phyloP scores from a whole-genome alignment of 1,284 basidiomycete genomes.

The Farysia itapuensis region DNA sequence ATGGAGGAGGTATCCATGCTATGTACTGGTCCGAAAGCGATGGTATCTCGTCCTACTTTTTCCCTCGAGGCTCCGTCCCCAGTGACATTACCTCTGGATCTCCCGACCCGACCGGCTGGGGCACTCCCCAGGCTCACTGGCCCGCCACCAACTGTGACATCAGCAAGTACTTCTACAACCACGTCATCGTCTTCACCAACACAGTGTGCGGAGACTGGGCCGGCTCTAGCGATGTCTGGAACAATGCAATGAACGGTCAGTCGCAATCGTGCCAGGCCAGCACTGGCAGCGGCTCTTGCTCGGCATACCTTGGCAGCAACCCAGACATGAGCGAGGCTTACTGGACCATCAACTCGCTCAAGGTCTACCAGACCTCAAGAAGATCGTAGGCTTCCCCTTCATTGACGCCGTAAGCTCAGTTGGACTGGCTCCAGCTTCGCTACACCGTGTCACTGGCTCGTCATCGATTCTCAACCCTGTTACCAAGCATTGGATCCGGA shows the following conservation, averaged over 20 bases:
- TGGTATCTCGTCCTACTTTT: slow-evolving; percentile 67
- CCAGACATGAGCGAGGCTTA: slow-evolving; percentile 33
- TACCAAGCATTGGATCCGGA: too few relatives aligned
- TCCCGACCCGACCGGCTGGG: slow-evolving; percentile 62
- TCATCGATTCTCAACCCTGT: too few relatives aligned
- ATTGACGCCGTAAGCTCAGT: too few relatives aligned
- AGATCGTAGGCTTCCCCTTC: slow-evolving; percentile 10
- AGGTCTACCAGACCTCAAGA: slow-evolving; percentile 41
- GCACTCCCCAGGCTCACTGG: slow-evolving; percentile 65
- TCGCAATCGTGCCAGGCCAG: slow-evolving; percentile 26
- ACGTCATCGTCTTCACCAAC: slow-evolving; percentile 44
- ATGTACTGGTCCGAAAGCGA: slow-evolving; percentile 23
- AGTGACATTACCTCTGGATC: slow-evolving; percentile 59
- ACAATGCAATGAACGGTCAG: slow-evolving; percentile 36
- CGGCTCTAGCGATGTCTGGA: slow-evolving; percentile 29
- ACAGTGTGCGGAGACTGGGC: slow-evolving; percentile 43
- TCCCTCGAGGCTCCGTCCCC: slow-evolving; percentile 63
- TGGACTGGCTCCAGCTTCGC: too few relatives aligned
- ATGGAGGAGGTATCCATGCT: slow-evolving; percentile 66
- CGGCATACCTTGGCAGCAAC: slow-evolving; percentile 24
- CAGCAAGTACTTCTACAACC: slow-evolving; percentile 62
- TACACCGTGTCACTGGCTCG: too few relatives aligned
- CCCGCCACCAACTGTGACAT: slow-evolving; percentile 62
- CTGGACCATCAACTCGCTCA: slow-evolving; percentile 45
- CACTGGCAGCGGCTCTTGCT: slow-evolving; percentile 22